These are phyloP conservation scores for Zychaea mexicana DNA, from an alignment of 371 early-diverging fungal genomes.

Conservation along the genomic window DNA sequence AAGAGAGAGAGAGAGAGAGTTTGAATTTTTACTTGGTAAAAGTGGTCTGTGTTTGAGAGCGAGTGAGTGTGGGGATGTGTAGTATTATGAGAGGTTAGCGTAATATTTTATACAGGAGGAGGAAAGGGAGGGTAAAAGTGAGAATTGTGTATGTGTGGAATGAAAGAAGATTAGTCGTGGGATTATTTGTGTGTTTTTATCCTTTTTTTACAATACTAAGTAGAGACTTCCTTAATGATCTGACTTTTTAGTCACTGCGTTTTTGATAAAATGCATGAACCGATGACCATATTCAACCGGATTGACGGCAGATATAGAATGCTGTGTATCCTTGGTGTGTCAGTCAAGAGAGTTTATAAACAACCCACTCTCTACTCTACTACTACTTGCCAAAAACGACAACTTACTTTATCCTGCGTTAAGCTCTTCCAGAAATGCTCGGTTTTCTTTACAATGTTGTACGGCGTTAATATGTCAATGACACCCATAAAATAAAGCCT, in stretches of 20 bases:
- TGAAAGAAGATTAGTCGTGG: not conserved
- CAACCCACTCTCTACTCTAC: too few species aligned
- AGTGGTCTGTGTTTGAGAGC: too few species aligned
- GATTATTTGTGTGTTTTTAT: not conserved
- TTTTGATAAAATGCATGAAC: constrained; percentile 58
- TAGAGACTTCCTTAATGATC: not conserved
- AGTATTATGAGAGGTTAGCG: too few species aligned
- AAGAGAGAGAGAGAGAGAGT: not conserved
- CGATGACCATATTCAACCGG: constrained; percentile 85
- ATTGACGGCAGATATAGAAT: constrained; percentile 89
- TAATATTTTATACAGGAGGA: not conserved
- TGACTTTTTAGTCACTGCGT: constrained; percentile 11
- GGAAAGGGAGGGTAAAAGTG: not conserved
- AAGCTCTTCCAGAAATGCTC: constrained; percentile 91
- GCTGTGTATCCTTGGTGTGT: constrained; percentile 11
- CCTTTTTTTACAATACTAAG: not conserved
- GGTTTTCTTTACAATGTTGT: constrained; percentile 83
- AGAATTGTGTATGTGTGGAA: not conserved
- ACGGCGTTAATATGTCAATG: constrained; percentile 97
- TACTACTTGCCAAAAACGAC: not conserved
- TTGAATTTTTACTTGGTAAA: too few species aligned
- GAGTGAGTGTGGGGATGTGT: too few species aligned
- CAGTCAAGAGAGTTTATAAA: not conserved
- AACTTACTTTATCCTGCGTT: constrained; percentile 67
- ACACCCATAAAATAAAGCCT: constrained; percentile 92